A percentile compares a stretch with the other conserved stretches of the same genome.
Conservation (phyloP, 1,284 basidiomycete species). For the Jaminaea rosea region DNA sequence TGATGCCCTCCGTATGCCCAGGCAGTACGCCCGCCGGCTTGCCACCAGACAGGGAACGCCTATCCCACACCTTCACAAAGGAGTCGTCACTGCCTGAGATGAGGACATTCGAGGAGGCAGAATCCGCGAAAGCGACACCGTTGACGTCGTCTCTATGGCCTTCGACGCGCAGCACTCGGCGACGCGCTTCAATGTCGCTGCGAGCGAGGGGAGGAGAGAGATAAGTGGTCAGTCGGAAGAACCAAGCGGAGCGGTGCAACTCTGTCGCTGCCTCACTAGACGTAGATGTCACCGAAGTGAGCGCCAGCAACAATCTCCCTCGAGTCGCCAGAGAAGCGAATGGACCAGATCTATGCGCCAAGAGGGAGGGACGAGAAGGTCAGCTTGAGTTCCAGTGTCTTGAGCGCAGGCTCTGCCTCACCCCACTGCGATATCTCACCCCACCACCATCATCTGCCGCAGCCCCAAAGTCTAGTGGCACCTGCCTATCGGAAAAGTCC, state of each 20-base stretch:
- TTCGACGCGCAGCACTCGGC: slow-evolving; percentile 67
- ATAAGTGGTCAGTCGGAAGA: slow-evolving; percentile 45
- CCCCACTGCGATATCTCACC: slow-evolving; percentile 35
- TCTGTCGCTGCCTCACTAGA: slow-evolving; percentile 50
- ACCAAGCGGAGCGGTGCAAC: not conserved
- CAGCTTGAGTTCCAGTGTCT: not conserved
- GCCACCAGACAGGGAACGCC: slow-evolving; percentile 66
- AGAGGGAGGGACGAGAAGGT: not conserved
- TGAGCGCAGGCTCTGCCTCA: slow-evolving; percentile 15
- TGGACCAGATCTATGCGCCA: slow-evolving; percentile 65
- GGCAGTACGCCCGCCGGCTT: slow-evolving; percentile 85
- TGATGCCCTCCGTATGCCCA: slow-evolving; percentile 71
- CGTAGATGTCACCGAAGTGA: slow-evolving; percentile 63
- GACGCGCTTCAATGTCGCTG: slow-evolving; percentile 72
- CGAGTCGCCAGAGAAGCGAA: slow-evolving; percentile 89
- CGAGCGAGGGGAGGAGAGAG: too few relatives aligned
- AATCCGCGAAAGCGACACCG: slow-evolving; percentile 86
- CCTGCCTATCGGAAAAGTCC: slow-evolving; percentile 25
- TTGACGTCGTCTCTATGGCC: slow-evolving; percentile 89
- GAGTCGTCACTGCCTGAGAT: slow-evolving; percentile 89
- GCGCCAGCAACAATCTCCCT: slow-evolving; percentile 68
- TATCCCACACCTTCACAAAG: slow-evolving; percentile 90
- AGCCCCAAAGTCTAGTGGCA: slow-evolving; percentile 44
- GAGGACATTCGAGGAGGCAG: slow-evolving; percentile 79
- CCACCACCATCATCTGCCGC: slow-evolving; percentile 47